These are phyloP conservation scores for Fusarium sterilihyphosum DNA, from an alignment of 2,329 filamentous ascomycete genomes.

Conservation along the genomic window DNA sequence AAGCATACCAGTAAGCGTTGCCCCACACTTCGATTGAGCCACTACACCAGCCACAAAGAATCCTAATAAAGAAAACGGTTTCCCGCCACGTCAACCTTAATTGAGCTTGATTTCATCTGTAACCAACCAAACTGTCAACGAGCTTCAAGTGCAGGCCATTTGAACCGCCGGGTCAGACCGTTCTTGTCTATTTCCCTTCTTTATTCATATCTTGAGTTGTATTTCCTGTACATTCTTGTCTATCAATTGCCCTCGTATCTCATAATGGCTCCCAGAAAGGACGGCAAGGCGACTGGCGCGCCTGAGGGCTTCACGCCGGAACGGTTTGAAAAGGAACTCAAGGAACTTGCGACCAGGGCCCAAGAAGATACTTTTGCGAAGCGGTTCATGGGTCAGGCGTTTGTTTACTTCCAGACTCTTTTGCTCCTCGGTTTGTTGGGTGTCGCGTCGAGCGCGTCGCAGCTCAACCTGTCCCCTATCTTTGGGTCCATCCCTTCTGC, in stretches of 20 bases:
- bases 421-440: slow-evolving; percentile 55
- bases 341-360: slow-evolving; percentile 59
- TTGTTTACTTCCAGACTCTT: slow-evolving; percentile 50
- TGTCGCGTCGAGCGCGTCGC: slow-evolving; percentile 74
- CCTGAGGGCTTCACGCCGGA: slow-evolving; percentile 57
- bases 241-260: background rate
- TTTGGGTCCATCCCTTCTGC: slow-evolving; percentile 86
- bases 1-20: background rate
- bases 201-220: background rate
- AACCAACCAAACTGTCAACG: slow-evolving; percentile 36
- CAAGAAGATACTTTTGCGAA: slow-evolving; percentile 46
- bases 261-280: slow-evolving; percentile 39
- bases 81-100: slow-evolving; percentile 38
- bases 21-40: slow-evolving; percentile 23
- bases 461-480: slow-evolving; percentile 82
- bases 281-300: slow-evolving; percentile 35
- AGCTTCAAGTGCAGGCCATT: slow-evolving; percentile 48
- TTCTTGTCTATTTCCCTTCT: slow-evolving; percentile 1
- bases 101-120: slow-evolving; percentile 19
- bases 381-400: slow-evolving; percentile 49
- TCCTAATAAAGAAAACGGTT: slow-evolving; percentile 21
- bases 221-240: slow-evolving; percentile 14
- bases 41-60: slow-evolving; percentile 36
- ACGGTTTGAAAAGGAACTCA: slow-evolving; percentile 64
- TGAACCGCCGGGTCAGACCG: slow-evolving; percentile 33